A percentile compares a stretch with the other conserved stretches of the same genome.
phyloP scores from a whole-genome alignment of 2,329 filamentous ascomycete species.

The Didymella exigua region DNA sequence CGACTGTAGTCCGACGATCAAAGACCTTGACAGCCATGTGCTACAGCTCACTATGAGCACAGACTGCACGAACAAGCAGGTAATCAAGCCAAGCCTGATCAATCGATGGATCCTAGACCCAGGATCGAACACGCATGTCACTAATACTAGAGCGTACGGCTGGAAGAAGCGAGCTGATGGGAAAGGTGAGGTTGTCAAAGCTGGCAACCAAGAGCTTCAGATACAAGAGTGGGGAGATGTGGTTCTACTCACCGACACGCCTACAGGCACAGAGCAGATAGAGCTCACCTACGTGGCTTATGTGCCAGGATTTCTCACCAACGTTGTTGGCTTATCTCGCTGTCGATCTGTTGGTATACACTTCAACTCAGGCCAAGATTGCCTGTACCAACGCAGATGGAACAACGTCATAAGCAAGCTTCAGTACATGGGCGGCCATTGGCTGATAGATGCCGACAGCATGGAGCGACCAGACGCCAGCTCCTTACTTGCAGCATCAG shows the following conservation, averaged over 20 bases:
- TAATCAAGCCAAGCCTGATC: neutral
- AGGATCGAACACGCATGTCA: neutral
- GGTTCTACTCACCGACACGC: conserved; percentile 1
- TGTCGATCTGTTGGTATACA: conserved; percentile 10
- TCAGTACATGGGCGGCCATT: conserved; percentile 11
- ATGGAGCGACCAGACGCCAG: conserved; percentile 4
- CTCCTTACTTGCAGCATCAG: conserved; percentile 6
- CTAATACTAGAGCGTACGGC: neutral
- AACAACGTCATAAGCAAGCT: conserved; percentile 5
- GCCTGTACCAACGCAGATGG: conserved; percentile 5
- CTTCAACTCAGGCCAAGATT: conserved; percentile 15
- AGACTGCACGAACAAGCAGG: conserved; percentile 7
- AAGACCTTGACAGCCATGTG: neutral
- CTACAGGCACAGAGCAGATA: neutral
- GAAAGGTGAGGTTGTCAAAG: conserved; percentile 5
- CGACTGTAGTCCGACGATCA: neutral
- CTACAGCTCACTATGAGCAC: conserved; percentile 8
- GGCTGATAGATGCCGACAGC: conserved; percentile 11
- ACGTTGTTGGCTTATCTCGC: conserved; percentile 9
- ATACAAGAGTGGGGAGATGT: neutral
- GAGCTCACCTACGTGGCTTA: conserved; percentile 14
- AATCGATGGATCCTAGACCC: neutral
- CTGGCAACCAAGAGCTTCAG: conserved; percentile 2
- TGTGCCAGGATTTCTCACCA: conserved; percentile 12
- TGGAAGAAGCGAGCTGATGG: neutral